Evolutionary conservation across 1,284 basidiomycete genomes (phyloP).

Genomic region (Tylopilus sp.): DNA sequence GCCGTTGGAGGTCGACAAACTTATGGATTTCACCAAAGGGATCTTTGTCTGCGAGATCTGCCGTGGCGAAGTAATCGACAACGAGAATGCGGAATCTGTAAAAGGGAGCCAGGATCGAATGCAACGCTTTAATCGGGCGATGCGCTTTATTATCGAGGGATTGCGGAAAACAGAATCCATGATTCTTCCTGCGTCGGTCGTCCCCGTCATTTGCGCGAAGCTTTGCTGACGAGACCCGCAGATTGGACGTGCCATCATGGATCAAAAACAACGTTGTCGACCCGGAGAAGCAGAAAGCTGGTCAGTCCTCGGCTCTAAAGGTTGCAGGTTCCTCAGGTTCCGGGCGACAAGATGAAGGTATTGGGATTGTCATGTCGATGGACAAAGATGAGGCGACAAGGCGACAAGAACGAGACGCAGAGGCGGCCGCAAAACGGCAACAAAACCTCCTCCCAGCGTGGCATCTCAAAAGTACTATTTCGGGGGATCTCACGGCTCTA

Average conservation of each 20-base stretch:
- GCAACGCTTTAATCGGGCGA: constrained; percentile 92
- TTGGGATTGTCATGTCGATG: constrained; percentile 76
- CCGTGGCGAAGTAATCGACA: constrained; percentile 80
- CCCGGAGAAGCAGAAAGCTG: constrained; percentile 52
- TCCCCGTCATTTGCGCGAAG: neutral
- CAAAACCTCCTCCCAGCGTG: constrained; percentile 92
- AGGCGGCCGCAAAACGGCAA: constrained; percentile 74
- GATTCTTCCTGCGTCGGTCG: constrained; percentile 46
- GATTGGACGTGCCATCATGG: constrained; percentile 81
- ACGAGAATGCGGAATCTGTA: constrained; percentile 86
- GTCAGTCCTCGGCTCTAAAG: constrained; percentile 54
- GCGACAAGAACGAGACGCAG: constrained; percentile 61
- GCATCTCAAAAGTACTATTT: constrained; percentile 93
- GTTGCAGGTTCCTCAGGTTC: constrained; percentile 65
- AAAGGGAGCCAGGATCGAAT: constrained; percentile 88
- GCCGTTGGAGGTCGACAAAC: constrained; percentile 80
- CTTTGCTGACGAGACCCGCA: constrained; percentile 30
- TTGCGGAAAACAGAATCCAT: constrained; percentile 82
- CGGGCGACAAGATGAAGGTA: constrained; percentile 62
- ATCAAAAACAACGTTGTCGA: constrained; percentile 65
- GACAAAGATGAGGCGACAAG: constrained; percentile 76
- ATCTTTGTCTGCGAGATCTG: constrained; percentile 78
- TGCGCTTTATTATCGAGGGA: constrained; percentile 82
- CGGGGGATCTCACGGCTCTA: constrained; percentile 84
- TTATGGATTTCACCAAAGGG: constrained; percentile 66